Conservation (phyloP, 768 basidiomycete genomes). For the Suillus ampliporus region DNA sequence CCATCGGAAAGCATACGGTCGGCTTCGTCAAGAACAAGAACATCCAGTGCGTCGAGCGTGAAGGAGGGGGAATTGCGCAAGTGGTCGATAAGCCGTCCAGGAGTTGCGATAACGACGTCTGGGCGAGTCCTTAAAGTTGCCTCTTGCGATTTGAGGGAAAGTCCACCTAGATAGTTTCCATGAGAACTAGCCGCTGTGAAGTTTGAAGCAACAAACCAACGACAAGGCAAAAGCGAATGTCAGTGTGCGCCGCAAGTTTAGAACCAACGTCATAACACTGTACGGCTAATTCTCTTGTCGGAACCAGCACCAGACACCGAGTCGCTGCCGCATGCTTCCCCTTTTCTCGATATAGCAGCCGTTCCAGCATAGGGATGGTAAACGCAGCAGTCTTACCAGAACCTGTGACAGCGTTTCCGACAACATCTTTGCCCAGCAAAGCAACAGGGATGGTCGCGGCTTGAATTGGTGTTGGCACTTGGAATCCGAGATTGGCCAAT, state of each 20-base stretch:
- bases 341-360: slow-evolving; percentile 89
- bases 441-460: slow-evolving; percentile 93
- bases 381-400: slow-evolving; percentile 99
- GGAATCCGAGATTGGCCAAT: slow-evolving; percentile 79
- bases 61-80: slow-evolving; percentile 95
- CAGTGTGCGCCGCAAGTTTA: slow-evolving; percentile 85
- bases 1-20: slow-evolving; percentile 97
- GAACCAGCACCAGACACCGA: slow-evolving; percentile 90
- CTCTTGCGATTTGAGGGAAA: slow-evolving; percentile 94
- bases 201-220: slow-evolving; percentile 62
- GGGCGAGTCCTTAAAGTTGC: slow-evolving; percentile 82
- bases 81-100: slow-evolving; percentile 97
- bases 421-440: slow-evolving; percentile 92
- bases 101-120: slow-evolving; percentile 95
- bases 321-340: slow-evolving; percentile 86
- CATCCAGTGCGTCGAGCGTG: slow-evolving; percentile 88
- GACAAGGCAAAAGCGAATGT: slow-evolving; percentile 88
- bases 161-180: slow-evolving; percentile 66
- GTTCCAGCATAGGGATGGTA: slow-evolving; percentile 91
- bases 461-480: slow-evolving; percentile 94
- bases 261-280: slow-evolving; percentile 94
- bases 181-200: slow-evolving; percentile 14
- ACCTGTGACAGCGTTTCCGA: slow-evolving; percentile 95
- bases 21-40: slow-evolving; percentile 95
- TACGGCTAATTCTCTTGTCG: slow-evolving; percentile 94